Conservation (phyloP, 495 filamentous ascomycete species). For the Hypoxylon lienhwacheense region DNA sequence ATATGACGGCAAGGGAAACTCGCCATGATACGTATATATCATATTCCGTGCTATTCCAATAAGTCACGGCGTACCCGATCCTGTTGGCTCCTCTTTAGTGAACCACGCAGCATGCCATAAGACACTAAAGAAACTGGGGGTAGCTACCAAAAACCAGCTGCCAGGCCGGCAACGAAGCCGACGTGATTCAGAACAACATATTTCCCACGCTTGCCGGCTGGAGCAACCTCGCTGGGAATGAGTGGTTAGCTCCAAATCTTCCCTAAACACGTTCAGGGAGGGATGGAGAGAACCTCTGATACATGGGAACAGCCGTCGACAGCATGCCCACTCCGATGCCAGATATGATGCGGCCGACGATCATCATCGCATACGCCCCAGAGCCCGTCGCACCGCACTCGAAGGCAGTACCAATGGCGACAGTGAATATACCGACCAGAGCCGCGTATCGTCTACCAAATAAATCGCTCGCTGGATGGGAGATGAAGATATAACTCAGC, state of each 20-base stretch:
- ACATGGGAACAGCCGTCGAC: conserved; percentile 58
- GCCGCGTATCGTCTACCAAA: conserved; percentile 56
- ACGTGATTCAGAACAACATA: conserved; percentile 62
- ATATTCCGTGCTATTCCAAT: conserved; percentile 41
- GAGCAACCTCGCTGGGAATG: conserved; percentile 52
- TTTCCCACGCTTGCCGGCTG: conserved; percentile 53
- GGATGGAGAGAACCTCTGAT: conserved; percentile 49
- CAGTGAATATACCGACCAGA: conserved; percentile 47
- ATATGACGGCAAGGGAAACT: conserved; percentile 47
- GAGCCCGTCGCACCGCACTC: conserved; percentile 47
- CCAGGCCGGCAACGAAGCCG: conserved; percentile 56
- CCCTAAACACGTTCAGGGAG: background rate
- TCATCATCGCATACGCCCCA: conserved; percentile 53
- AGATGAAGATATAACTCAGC: conserved; percentile 56
- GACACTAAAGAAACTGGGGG: background rate
- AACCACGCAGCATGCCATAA: background rate
- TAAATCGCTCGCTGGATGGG: conserved; percentile 50
- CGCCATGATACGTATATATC: conserved; percentile 47
- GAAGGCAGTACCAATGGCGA: conserved; percentile 51
- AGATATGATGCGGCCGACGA: conserved; percentile 54
- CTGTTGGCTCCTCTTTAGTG: conserved; percentile 21
- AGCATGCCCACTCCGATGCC: conserved; percentile 56
- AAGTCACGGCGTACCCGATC: conserved; percentile 51
- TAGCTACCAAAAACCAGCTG: conserved; percentile 55
- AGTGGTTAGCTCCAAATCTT: background rate